These are phyloP conservation scores for Globisporangium uncinulatum DNA, from an alignment of 352 stramenopile genomes.

Conservation along the genomic window DNA sequence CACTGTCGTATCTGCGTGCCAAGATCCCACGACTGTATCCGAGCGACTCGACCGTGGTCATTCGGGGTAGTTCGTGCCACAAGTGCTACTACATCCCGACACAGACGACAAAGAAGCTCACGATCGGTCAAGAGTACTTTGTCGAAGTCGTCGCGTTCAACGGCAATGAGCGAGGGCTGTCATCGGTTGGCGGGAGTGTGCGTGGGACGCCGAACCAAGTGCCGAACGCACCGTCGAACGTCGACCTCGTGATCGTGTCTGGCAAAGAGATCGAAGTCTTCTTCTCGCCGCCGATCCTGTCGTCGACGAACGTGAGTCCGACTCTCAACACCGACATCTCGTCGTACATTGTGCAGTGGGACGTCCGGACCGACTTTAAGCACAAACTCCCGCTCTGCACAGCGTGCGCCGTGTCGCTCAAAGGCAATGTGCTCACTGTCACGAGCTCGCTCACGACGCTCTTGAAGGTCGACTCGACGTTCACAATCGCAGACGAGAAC, in stretches of 20 bases:
- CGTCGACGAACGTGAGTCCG: conserved; percentile 43
- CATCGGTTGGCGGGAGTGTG: conserved; percentile 22
- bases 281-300: conserved; percentile 74
- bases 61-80: conserved; percentile 35
- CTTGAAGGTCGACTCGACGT: conserved; percentile 25
- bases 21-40: conserved; percentile 58
- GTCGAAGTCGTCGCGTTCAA: conserved; percentile 79
- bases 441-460: conserved; percentile 24
- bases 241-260: conserved; percentile 86
- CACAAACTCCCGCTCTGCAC: conserved; percentile 49
- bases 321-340: conserved; percentile 84
- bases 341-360: conserved; percentile 89
- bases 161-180: conserved; percentile 53
- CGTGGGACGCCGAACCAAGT: conserved; percentile 74
- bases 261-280: conserved; percentile 85
- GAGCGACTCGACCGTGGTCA: conserved; percentile 26
- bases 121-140: conserved; percentile 68
- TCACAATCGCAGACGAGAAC: conserved; percentile 46
- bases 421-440: conserved; percentile 27
- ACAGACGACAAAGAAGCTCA: conserved; percentile 47
- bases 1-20: conserved; percentile 36
- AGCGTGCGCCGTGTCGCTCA: conserved; percentile 38
- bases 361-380: conserved; percentile 59
- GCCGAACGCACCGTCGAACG: conserved; percentile 82
- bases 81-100: conserved; percentile 72